Base-by-base conservation (phyloP, 495 filamentous ascomycete species). In the Talaromyces proteolyticus region DNA sequence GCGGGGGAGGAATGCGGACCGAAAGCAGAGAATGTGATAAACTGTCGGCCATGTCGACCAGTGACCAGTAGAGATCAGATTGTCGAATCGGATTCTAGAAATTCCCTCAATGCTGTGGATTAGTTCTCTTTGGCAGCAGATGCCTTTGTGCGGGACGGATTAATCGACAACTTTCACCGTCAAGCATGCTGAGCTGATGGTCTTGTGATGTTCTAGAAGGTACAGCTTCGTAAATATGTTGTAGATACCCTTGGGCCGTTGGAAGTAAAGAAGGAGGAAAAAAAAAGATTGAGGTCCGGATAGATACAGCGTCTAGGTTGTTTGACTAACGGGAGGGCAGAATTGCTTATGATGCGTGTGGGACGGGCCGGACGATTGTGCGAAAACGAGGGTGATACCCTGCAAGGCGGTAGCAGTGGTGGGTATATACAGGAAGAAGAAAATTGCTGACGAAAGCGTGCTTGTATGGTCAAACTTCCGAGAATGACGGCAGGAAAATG, bases 121-220 rank as follows among this genome's bases (percentile, higher is more conserved):
- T 21, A 3, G 22, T 7, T 22, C 24, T n/a, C 7, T 39, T 40
- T 36, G 47, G 47, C 47, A 41, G 21, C 21, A 21, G 47, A 49
- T 41, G 34, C 18, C 47, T 23, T 23, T 41, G 22, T 34, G 34
- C 17, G 38, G 38, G 26, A 49, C 25, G 25, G 24, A 22, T 49
- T n/a, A 21, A 40, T 21, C 20, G 17, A 22, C 17, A 21, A 49
- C 24, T 11, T 20, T n/a, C 36, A 19, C 47, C 39, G 47, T 34
- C 37, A 40, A 49, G 47, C 47, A 49, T 49, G 37, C 47, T 49
- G 47, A 49, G 36, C 47, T 39, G 47, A 49, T 47, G 24, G 14
- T 26, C 23, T 47, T 10, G 18, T 19, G 14, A 34, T 20, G 19
- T 18, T 29, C 44, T 14, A 1, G 4, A 14, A 34, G 29, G 8